Evolutionary conservation across 2,329 filamentous ascomycete species (phyloP), one percentile per base, ranked within the genome.

Genomic region (Thielaviopsis euricoi): DNA sequence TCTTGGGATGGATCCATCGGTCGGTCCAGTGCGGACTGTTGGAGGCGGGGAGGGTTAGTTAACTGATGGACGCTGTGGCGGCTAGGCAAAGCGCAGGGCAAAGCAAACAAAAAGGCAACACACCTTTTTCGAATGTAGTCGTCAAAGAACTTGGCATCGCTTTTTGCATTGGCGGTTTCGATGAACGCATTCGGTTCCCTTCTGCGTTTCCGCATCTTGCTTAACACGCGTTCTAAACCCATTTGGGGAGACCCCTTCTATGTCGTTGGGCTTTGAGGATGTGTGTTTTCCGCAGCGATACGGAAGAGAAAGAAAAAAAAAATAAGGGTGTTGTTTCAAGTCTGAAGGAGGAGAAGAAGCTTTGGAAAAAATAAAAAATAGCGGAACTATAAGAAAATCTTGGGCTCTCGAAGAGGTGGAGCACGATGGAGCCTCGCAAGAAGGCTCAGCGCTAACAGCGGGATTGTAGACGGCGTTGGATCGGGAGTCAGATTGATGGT

Each of bases 81-180:
- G 7, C 29, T 9, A 9, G 9, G 25, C 25, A 6, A 33, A 33
- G 12, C 29, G 25, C 25, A 33, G 12, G 9, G 29, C 29, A 33
- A 33, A 26, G 29, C 29, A 33, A 33, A 33, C 25, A 10, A 6
- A 33, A 33, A 6, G 29, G 13, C 37, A 43, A 43, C 37, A 7
- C 55, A 60, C 58, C 58, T 60, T 37, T 60, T 60, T n/a, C 52
- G 52, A 2, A 60, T 55, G 22, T 60, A 54, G 25, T 60, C 58
- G 19, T 60, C 58, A 52, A 60, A 60, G 48, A 60, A 60, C 46
- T 51, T 1, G 91, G 93, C 49, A 89, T 94, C 12, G 86, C 97
- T 6, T 96, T 97, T 66, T 93, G 91, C 26, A 91, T 97, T 58
- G 88, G 85, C 46, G 90, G 93, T 1, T 78, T 98, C 1, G 89